Evolutionary conservation across 164 flowering plant species (phyloP).

Genomic region (Chimonanthus praecox): DNA sequence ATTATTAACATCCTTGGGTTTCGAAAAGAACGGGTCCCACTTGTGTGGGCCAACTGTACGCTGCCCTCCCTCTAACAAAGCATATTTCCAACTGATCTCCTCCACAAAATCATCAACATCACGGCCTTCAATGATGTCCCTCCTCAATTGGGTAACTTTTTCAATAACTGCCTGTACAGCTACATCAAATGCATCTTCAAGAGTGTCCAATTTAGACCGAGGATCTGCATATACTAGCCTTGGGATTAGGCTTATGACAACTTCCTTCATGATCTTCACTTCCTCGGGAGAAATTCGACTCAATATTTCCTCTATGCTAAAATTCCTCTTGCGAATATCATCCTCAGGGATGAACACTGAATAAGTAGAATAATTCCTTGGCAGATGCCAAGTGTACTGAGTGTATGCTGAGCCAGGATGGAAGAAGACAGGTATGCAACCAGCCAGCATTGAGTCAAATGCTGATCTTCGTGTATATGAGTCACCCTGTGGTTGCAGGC

Average conservation of each 20-base stretch:
- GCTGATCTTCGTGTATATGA: slow-evolving; percentile 86
- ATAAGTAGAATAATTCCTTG: slow-evolving; percentile 63
- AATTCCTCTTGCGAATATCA: slow-evolving; percentile 58
- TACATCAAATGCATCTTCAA: slow-evolving; percentile 88
- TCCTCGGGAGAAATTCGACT: slow-evolving; percentile 54
- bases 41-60: slow-evolving; percentile 69
- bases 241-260: slow-evolving; percentile 76
- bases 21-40: slow-evolving; percentile 95
- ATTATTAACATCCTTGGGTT: slow-evolving; percentile 51
- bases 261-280: slow-evolving; percentile 80
- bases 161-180: slow-evolving; percentile 75
- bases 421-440: slow-evolving; percentile 94
- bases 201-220: slow-evolving; percentile 74
- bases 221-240: slow-evolving; percentile 84
- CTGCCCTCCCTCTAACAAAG: slow-evolving; percentile 74
- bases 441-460: slow-evolving; percentile 88
- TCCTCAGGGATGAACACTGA: slow-evolving; percentile 92
- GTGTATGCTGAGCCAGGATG: slow-evolving; percentile 90
- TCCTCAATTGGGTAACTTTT: slow-evolving; percentile 76
- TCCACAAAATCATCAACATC: slow-evolving; percentile 61
- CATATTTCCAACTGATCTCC: slow-evolving; percentile 91
- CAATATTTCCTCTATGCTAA: slow-evolving; percentile 72
- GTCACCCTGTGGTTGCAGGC: slow-evolving; percentile 95
- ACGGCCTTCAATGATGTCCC: slow-evolving; percentile 59
- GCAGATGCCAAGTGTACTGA: slow-evolving; percentile 96